A percentile compares a stretch with the other conserved stretches of the same genome.
phyloP scores from a whole-genome alignment of 2,329 filamentous ascomycete species.

The Penicillium sp. region DNA sequence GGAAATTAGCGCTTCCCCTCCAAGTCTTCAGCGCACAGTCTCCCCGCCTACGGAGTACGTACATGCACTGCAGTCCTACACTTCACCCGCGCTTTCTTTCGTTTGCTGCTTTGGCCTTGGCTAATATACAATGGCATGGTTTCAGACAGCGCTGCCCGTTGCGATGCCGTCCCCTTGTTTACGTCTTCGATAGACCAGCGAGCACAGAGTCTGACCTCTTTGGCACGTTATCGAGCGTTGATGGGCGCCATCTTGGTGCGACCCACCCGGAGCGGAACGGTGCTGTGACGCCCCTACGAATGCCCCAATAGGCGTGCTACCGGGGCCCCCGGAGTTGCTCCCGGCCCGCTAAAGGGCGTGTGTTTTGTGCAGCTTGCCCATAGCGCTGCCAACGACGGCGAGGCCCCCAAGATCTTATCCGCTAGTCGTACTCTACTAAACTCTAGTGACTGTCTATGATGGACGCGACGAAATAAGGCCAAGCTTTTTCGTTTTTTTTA shows the following conservation, averaged over 20 bases:
- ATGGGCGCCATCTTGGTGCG: conserved; percentile 27
- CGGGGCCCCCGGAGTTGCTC: conserved; percentile 23
- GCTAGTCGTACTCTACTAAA: neutral
- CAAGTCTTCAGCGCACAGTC: neutral
- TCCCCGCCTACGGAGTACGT: neutral
- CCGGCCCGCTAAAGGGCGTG: conserved; percentile 12
- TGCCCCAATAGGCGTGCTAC: conserved; percentile 19
- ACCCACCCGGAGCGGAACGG: conserved; percentile 21
- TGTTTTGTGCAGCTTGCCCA: conserved; percentile 17
- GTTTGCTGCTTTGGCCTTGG: neutral
- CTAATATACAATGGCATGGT: too few species aligned
- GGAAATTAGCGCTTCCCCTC: conserved; percentile 8
- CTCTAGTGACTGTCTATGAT: neutral
- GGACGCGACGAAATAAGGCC: neutral
- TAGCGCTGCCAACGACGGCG: conserved; percentile 16
- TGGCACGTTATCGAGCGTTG: conserved; percentile 19
- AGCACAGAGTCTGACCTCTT: neutral
- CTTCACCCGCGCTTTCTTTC: neutral
- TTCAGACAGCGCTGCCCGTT: too few species aligned
- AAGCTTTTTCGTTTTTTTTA: too few species aligned
- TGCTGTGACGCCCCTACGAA: conserved; percentile 20
- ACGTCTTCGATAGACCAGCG: neutral
- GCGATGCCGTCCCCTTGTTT: neutral
- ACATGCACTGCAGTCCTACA: too few species aligned
- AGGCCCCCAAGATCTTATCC: conserved; percentile 17